Base-by-base conservation (phyloP, 2,329 filamentous ascomycete genomes). In the Aspergillus melleus region DNA sequence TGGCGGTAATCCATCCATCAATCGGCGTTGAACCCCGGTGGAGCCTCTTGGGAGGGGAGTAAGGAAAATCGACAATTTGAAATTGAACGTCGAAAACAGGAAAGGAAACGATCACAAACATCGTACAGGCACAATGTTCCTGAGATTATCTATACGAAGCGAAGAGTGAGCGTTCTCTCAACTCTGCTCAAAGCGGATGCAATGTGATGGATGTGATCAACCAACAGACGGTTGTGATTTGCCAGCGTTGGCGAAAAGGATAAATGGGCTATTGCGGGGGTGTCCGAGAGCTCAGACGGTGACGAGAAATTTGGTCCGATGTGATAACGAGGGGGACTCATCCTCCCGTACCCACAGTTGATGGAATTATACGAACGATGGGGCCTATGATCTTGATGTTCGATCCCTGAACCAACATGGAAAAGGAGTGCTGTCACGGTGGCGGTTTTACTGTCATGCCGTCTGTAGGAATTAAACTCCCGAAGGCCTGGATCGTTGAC, bases 171-270 rank as follows among this genome's bases (percentile, higher is more conserved):
- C 24, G 19, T 26, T 26, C 49, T n/a, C 39, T 49, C 42, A 46
- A 55, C 4, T 54, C 32, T 47, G 22, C 46, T 49, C 32, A 44
- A 42, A 20, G 50, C 52, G 60, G 52, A 62, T 54, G 54, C 51
- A 59, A 58, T 55, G 61, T 65, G 63, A 64, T 65, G 26, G 26
- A 29, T 29, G 59, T 59, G 63, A 65, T 47, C 16, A 54, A 57
- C 47, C 39, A 60, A 60, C 54, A 46, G 58, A 42, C 22, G 22
- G 42, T 52, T 64, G 49, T 39, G 26, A 22, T 54, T 50, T 24
- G 22, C n/a, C 32, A 49, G 50, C 30, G 26, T 19, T 12, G 42
- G 19, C 26, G 29, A 22, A 22, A 44, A 49, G 19, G 24, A 49
- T 22, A 36, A 36, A 29, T 16, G 14, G 11, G 10, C 11, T 5